A percentile compares a stretch with the other conserved stretches of the same genome.
phyloP scores from a whole-genome alignment of 2,329 filamentous ascomycete genomes.

The Fusarium clavum region DNA sequence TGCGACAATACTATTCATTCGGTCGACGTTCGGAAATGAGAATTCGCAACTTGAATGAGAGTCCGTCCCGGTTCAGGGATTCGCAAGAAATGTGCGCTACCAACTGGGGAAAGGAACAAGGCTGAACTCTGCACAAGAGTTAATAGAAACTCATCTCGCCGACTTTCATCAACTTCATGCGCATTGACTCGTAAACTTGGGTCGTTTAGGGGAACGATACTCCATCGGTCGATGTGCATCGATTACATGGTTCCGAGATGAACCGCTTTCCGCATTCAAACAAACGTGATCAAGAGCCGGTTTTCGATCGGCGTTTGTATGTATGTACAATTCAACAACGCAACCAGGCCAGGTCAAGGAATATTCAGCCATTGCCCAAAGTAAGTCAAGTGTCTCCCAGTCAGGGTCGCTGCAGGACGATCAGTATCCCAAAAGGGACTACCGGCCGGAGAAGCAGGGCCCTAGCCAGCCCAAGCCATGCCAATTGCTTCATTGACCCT shows the following conservation, averaged over 20 bases:
- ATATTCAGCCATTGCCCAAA: constrained; percentile 40
- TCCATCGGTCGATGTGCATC: constrained; percentile 35
- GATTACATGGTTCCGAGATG: constrained; percentile 43
- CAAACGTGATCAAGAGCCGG: constrained; percentile 45
- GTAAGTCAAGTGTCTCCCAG: constrained; percentile 42
- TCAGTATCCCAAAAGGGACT: constrained; percentile 46
- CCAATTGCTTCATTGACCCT: constrained; percentile 40
- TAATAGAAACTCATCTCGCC: constrained; percentile 28
- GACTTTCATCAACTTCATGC: constrained; percentile 35
- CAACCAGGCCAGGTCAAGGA: constrained; percentile 34
- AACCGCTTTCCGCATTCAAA: constrained; percentile 39
- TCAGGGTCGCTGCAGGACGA: constrained; percentile 42
- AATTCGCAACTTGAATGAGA: neutral
- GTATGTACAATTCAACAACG: constrained; percentile 34
- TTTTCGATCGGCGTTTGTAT: constrained; percentile 49
- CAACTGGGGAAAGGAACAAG: constrained; percentile 13
- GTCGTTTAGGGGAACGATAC: constrained; percentile 23
- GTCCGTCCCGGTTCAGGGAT: constrained; percentile 4
- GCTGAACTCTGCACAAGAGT: constrained; percentile 27
- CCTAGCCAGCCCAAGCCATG: constrained; percentile 38
- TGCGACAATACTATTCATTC: neutral
- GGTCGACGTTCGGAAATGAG: constrained; percentile 10
- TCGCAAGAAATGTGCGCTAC: constrained; percentile 6
- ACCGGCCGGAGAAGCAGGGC: constrained; percentile 44
- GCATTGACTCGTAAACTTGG: constrained; percentile 41